These are phyloP conservation scores for Leccinum uliginosum DNA, from an alignment of 768 basidiomycete genomes.

Conservation along the genomic window DNA sequence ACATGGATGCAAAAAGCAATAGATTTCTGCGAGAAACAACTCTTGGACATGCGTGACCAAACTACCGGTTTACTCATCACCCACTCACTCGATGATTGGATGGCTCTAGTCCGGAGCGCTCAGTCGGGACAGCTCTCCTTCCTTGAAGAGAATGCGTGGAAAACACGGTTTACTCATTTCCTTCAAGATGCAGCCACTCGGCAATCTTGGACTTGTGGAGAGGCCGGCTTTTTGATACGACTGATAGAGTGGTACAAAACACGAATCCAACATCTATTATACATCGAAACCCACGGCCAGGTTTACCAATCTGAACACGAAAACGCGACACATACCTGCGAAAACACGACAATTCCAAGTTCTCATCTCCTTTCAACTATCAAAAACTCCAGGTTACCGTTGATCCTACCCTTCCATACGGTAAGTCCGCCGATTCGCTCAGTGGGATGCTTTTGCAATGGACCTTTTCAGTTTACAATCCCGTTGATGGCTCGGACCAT, in stretches of 20 bases:
- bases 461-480: constrained; percentile 39
- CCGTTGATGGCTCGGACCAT: constrained; percentile 38
- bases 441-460: not conserved
- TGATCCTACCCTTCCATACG: constrained; percentile 48
- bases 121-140: constrained; percentile 21
- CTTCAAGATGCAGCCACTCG: constrained; percentile 21
- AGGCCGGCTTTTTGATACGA: constrained; percentile 42
- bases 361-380: constrained; percentile 21
- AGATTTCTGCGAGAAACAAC: constrained; percentile 35
- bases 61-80: constrained; percentile 28
- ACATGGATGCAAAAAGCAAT: constrained; percentile 37
- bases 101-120: constrained; percentile 31
- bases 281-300: constrained; percentile 35
- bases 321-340: constrained; percentile 4
- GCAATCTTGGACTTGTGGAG: constrained; percentile 27
- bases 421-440: constrained; percentile 23
- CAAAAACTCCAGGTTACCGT: constrained; percentile 32
- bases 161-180: constrained; percentile 28
- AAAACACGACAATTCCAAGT: constrained; percentile 13
- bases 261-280: constrained; percentile 40
- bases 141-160: constrained; percentile 31
- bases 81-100: constrained; percentile 34
- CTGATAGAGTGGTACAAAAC: constrained; percentile 42
- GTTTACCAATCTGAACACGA: constrained; percentile 16
- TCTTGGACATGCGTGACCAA: constrained; percentile 30